Base-by-base conservation (phyloP, 139 green algal genomes). In the Deuterostichococcus epilithicus region DNA sequence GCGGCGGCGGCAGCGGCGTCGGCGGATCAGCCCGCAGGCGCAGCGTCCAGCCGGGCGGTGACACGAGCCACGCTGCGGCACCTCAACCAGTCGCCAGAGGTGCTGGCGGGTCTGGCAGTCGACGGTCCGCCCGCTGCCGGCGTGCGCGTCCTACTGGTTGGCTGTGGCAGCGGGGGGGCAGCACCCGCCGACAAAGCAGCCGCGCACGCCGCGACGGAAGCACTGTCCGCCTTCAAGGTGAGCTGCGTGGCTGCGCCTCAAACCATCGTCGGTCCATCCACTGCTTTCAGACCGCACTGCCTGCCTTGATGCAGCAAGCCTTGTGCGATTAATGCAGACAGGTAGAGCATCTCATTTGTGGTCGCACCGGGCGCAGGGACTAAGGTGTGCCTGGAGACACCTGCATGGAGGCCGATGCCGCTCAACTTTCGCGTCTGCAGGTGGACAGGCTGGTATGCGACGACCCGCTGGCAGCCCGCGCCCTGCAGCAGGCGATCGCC, bases 71-170 rank as follows among this genome's bases (percentile, higher is more conserved):
- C 30, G 68, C 36, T 73, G 68, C 23, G 68, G 30, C 26, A 44
- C 26, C 13, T 73, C 10, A 52, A 37, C 10, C 33, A 73, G 5
- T 33, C 23, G 30, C 3, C 39, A 52, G 76, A 76, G 33, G 78
- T 89, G 68, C 85, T 89, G 70, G 80, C 75, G 3, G 39, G 65
- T 28, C 86, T 89, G 79, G 78, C 79, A 37, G 87, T 79, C 3
- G 83, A 89, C 20, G 52, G 52, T 3, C 3, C 52, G 5, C 52
- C 52, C 10, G 52, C 52, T 28, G 52, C 18, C 10, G 5, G 10
- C 52, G 10, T 28, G 52, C 52, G 52, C 36, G 72, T 89, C 35
- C 68, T 89, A 18, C 63, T 83, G 63, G 84, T 84, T 47, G 73
- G 79, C 47, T 70, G 81, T 47, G 81, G 47, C 47, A 23, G 25